phyloP scores from a whole-genome alignment of 2,329 filamentous ascomycete species.

The Beauveria sp. region DNA sequence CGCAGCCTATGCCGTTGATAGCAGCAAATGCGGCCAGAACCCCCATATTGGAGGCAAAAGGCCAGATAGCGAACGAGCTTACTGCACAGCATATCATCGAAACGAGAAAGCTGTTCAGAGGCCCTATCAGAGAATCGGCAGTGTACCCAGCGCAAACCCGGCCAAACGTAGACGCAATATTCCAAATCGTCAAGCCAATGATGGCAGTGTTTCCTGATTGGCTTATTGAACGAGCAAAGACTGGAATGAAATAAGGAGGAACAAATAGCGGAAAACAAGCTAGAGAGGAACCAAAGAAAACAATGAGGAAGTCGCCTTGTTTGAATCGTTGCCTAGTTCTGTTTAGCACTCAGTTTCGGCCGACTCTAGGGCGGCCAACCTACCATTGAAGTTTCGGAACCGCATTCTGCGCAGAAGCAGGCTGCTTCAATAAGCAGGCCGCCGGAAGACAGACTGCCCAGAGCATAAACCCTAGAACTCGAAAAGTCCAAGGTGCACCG shows the following conservation, averaged over 20 bases:
- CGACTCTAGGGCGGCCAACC: background rate
- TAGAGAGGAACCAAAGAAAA: slow-evolving; percentile 17
- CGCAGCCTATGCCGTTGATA: slow-evolving; percentile 22
- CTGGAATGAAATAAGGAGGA: slow-evolving; percentile 22
- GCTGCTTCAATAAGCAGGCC: slow-evolving; percentile 17
- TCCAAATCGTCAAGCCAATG: slow-evolving; percentile 20
- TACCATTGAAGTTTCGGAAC: slow-evolving; percentile 20
- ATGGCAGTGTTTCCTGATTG: slow-evolving; percentile 16
- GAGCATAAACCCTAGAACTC: slow-evolving; percentile 19
- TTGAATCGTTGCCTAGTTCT: slow-evolving; percentile 18
- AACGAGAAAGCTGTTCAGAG: slow-evolving; percentile 20
- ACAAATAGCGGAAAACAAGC: slow-evolving; percentile 22
- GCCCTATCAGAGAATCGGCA: slow-evolving; percentile 20
- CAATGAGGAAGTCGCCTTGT: slow-evolving; percentile 18
- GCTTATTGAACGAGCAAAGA: slow-evolving; percentile 20
- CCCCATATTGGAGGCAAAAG: slow-evolving; percentile 18
- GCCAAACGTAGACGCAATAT: slow-evolving; percentile 20
- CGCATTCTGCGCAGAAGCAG: slow-evolving; percentile 4
- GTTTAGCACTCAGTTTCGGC: background rate
- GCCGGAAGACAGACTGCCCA: slow-evolving; percentile 23
- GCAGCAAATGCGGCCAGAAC: slow-evolving; percentile 19
- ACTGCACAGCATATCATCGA: slow-evolving; percentile 19
- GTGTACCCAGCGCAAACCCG: slow-evolving; percentile 20
- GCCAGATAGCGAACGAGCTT: slow-evolving; percentile 21
- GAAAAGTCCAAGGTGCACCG: slow-evolving; percentile 21